Conservation (phyloP, 768 basidiomycete genomes). For the Boletus subparvulus region DNA sequence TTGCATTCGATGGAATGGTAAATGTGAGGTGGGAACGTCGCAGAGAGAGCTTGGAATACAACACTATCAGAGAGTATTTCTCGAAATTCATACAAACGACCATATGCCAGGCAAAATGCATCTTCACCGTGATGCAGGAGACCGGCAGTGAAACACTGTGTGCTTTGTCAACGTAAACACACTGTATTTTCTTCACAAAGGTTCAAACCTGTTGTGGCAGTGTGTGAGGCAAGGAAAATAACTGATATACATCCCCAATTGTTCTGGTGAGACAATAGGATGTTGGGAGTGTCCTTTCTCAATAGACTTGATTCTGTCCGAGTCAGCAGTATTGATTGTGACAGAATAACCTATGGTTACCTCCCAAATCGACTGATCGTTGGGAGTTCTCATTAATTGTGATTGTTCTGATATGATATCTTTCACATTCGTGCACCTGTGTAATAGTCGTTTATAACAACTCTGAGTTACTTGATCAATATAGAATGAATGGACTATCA, state of each 20-base stretch:
- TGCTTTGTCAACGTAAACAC: slow-evolving; percentile 4
- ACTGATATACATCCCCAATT: background rate
- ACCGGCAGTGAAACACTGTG: slow-evolving; percentile 3
- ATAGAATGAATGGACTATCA: too few relatives aligned
- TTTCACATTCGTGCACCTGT: background rate
- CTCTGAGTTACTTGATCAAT: too few relatives aligned
- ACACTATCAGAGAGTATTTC: too few relatives aligned
- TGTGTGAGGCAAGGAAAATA: background rate
- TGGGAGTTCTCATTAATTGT: slow-evolving; percentile 9
- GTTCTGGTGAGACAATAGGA: slow-evolving; percentile 6
- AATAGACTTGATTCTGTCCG: background rate
- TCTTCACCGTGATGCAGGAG: background rate
- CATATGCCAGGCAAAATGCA: slow-evolving; percentile 1
- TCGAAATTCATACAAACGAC: background rate
- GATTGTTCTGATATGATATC: background rate
- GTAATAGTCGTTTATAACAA: background rate
- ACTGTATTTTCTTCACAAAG: background rate
- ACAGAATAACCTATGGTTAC: too few relatives aligned
- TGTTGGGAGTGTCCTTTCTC: background rate
- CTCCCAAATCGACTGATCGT: background rate
- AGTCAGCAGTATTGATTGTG: too few relatives aligned
- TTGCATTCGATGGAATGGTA: too few relatives aligned
- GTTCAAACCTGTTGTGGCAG: background rate
- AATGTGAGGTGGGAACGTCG: too few relatives aligned
- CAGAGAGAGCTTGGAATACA: too few relatives aligned